A percentile compares a stretch with the other conserved stretches of the same genome.
These are phyloP conservation scores for Cytospora schulzeri DNA, from an alignment of 2,329 filamentous ascomycete species.

Conservation along the genomic window DNA sequence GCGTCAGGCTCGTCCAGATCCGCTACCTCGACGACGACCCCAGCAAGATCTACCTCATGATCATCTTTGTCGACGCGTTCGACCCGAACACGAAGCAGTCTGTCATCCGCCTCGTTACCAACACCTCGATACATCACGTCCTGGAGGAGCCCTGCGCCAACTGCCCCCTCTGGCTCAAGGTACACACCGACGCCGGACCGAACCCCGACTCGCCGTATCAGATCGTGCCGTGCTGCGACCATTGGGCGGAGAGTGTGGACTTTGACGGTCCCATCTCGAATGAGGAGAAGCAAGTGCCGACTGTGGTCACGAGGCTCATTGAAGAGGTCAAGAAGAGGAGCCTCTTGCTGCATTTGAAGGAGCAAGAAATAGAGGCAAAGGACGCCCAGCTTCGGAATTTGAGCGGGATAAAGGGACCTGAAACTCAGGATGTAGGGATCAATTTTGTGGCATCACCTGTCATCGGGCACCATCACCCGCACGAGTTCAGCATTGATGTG, in stretches of 20 bases:
- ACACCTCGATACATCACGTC: slow-evolving; percentile 25
- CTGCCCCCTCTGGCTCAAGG: slow-evolving; percentile 25
- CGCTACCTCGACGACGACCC: slow-evolving; percentile 24
- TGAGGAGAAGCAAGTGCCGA: slow-evolving; percentile 22
- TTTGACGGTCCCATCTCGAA: slow-evolving; percentile 18
- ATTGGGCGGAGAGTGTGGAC: slow-evolving; percentile 17
- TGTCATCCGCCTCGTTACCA: slow-evolving; percentile 19
- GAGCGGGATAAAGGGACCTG: not conserved
- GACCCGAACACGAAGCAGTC: slow-evolving; percentile 2
- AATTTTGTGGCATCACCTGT: too few relatives aligned
- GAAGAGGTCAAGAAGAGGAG: slow-evolving; percentile 7
- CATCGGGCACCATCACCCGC: too few relatives aligned
- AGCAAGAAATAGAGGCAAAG: not conserved
- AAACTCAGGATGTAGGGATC: too few relatives aligned
- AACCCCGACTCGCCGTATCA: slow-evolving; percentile 4
- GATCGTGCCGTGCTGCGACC: slow-evolving; percentile 23
- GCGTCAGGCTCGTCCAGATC: slow-evolving; percentile 19
- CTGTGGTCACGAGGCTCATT: slow-evolving; percentile 14
- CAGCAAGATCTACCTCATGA: slow-evolving; percentile 16
- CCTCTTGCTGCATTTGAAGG: not conserved
- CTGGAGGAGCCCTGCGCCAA: slow-evolving; percentile 22
- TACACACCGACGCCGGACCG: slow-evolving; percentile 3
- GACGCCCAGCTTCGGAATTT: slow-evolving; percentile 15
- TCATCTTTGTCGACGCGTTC: slow-evolving; percentile 14
- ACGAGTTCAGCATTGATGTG: not conserved